These are phyloP conservation scores for Acanthamoeba castellanii DNA, from an alignment of 208 protist species.

Conservation along the genomic window DNA sequence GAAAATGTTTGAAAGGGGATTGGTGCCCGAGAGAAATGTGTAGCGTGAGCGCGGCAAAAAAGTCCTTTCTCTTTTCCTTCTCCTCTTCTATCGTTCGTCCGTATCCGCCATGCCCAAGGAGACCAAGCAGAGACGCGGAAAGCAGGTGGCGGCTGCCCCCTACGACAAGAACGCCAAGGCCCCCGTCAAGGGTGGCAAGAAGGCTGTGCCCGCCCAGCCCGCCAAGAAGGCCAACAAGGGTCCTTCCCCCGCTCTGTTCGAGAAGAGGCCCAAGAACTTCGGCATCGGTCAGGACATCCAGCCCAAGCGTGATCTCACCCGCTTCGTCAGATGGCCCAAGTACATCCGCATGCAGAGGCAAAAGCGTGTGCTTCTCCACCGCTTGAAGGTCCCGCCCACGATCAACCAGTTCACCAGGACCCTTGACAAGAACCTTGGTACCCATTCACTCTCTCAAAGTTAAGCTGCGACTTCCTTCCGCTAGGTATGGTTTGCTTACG, in stretches of 20 bases:
- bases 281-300: conserved; percentile 95
- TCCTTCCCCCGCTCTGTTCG: conserved; percentile 49
- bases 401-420: conserved; percentile 95
- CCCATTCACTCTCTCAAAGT: neutral
- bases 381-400: conserved; percentile 97
- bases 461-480: neutral
- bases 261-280: conserved; percentile 87
- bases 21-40: neutral
- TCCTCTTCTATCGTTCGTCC: conserved; percentile 22
- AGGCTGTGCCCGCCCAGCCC: neutral
- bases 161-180: conserved; percentile 50
- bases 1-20: conserved; percentile 10
- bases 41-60: neutral
- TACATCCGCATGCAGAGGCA: conserved; percentile 99
- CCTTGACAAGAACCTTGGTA: conserved; percentile 91
- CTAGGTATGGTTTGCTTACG: neutral
- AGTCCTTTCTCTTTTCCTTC: conserved; percentile 36
- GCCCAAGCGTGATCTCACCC: conserved; percentile 96
- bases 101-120: conserved; percentile 49
- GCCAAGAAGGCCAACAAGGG: conserved; percentile 51
- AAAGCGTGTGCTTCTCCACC: conserved; percentile 96
- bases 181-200: conserved; percentile 41
- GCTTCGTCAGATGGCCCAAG: conserved; percentile 98
- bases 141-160: conserved; percentile 60
- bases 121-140: conserved; percentile 53